Conservation (phyloP, 306 rosid species). For the Cicer cuneatum region DNA sequence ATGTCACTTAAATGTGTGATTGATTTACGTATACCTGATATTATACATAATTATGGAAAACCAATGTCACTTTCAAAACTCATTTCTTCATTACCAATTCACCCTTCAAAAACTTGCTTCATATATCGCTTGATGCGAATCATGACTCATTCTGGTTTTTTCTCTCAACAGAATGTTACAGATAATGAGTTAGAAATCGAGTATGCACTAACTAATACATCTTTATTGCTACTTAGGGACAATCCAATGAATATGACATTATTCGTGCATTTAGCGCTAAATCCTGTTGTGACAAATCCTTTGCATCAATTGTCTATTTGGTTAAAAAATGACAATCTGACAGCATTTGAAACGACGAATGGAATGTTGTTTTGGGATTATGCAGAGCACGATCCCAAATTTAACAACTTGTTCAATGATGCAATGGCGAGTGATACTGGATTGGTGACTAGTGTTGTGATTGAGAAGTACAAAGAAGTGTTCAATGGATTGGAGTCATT, state of each 20-base stretch:
- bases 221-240: conserved; percentile 11
- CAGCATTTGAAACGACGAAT: conserved; percentile 1
- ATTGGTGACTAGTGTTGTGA: conserved; percentile 4
- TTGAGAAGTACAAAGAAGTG: conserved; percentile 25
- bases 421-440: conserved; percentile 33
- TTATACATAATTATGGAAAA: conserved; percentile 45
- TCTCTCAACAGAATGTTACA: background rate
- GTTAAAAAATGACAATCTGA: conserved; percentile 27
- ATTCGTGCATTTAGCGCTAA: background rate
- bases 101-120: conserved; percentile 2
- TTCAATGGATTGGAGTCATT: conserved; percentile 36
- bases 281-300: background rate
- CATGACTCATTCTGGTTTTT: conserved; percentile 34
- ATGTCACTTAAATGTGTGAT: conserved; percentile 42
- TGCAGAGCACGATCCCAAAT: background rate
- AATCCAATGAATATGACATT: background rate
- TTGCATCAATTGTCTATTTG: conserved; percentile 22
- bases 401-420: conserved; percentile 31
- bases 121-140: conserved; percentile 29
- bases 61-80: conserved; percentile 22
- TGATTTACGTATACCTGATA: conserved; percentile 44
- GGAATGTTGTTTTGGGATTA: conserved; percentile 18
- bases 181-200: background rate
- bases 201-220: conserved; percentile 31
- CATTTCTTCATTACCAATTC: conserved; percentile 40